Conservation (phyloP, 2,329 filamentous ascomycete genomes). For the Myriosclerotinia duriaeana region DNA sequence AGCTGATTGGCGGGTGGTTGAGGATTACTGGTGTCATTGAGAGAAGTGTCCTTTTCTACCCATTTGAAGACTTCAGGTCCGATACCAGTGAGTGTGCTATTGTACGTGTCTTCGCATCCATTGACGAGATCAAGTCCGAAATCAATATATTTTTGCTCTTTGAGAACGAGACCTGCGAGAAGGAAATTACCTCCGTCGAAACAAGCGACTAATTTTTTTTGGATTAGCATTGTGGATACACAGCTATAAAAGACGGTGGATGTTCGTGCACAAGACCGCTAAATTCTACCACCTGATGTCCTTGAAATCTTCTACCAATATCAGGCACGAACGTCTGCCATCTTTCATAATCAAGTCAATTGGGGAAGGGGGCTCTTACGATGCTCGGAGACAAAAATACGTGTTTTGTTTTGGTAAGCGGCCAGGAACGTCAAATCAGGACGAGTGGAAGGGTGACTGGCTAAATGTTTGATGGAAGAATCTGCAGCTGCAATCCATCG, state of each 20-base stretch:
- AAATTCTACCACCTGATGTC: background rate
- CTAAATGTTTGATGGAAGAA: conserved; percentile 69
- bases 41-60: conserved; percentile 48
- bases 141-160: conserved; percentile 63
- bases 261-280: background rate
- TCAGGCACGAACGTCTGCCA: background rate
- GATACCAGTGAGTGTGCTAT: conserved; percentile 65
- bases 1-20: conserved; percentile 46
- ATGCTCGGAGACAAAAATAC: conserved; percentile 49
- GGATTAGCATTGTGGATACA: background rate
- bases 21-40: conserved; percentile 45
- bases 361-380: conserved; percentile 29
- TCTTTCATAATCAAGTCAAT: background rate
- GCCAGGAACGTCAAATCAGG: conserved; percentile 73
- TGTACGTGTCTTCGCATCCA: conserved; percentile 74
- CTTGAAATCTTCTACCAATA: background rate
- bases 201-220: conserved; percentile 59
- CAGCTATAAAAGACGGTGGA: no score
- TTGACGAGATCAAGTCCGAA: conserved; percentile 72
- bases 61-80: conserved; percentile 69
- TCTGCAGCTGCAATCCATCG: conserved; percentile 75
- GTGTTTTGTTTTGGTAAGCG: conserved; percentile 50
- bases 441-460: conserved; percentile 63
- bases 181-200: conserved; percentile 86
- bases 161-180: conserved; percentile 71